Conservation (phyloP, 1,284 basidiomycete genomes). For the Sutorius eximius region DNA sequence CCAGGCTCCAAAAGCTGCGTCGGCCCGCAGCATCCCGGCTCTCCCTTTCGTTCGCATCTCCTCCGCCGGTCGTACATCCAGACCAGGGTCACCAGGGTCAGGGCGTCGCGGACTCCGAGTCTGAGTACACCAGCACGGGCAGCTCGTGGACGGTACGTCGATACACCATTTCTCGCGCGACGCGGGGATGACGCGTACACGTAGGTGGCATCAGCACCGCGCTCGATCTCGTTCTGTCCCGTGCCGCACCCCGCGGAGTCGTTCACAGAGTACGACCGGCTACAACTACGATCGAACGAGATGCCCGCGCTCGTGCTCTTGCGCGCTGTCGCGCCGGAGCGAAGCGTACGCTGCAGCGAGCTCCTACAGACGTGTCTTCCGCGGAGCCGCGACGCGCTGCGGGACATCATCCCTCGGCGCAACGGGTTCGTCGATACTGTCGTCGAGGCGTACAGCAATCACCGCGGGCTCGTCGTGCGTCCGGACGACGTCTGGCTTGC, state of each 20-base stretch:
- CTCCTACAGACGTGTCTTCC: constrained; percentile 33
- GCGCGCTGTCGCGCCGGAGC: constrained; percentile 19
- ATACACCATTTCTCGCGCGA: neutral
- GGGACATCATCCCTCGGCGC: constrained; percentile 27
- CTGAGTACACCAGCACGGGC: constrained; percentile 6
- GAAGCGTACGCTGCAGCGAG: constrained; percentile 17
- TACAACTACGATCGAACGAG: constrained; percentile 25
- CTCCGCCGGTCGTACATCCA: neutral
- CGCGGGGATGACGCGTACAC: neutral
- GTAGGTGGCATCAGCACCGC: constrained; percentile 8
- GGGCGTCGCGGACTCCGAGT: constrained; percentile 1
- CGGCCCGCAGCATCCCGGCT: neutral
- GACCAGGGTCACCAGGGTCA: neutral
- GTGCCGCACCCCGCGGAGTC: constrained; percentile 27
- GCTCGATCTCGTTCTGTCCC: constrained; percentile 28
- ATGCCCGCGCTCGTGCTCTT: constrained; percentile 24
- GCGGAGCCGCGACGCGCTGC: constrained; percentile 17
- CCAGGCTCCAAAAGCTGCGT: constrained; percentile 24
- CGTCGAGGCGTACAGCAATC: constrained; percentile 40
- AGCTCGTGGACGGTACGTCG: constrained; percentile 20
- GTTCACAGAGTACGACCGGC: constrained; percentile 31
- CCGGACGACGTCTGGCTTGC: constrained; percentile 49
- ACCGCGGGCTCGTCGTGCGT: constrained; percentile 38
- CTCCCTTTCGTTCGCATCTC: neutral
- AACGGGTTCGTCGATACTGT: constrained; percentile 43